Conservation (phyloP, 2,329 filamentous ascomycete species). For the Alternaria hordeiaustralica region DNA sequence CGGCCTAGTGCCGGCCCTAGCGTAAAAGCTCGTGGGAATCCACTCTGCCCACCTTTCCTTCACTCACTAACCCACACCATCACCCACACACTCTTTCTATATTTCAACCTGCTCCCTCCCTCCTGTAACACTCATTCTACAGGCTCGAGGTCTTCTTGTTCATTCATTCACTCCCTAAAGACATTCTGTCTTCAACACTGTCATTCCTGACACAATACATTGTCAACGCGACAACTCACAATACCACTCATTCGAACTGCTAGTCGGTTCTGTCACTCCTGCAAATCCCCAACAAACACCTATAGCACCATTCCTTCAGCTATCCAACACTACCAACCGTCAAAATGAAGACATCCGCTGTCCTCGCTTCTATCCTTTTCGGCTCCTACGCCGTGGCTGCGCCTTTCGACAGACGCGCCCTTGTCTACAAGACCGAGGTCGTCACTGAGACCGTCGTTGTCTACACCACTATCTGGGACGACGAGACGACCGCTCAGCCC, state of each 20-base stretch:
- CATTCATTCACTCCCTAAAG: conserved; percentile 40
- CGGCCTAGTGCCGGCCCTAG: conserved; percentile 5
- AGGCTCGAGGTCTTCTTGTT: conserved; percentile 48
- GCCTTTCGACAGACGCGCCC: conserved; percentile 44
- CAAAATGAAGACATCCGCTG: conserved; percentile 46
- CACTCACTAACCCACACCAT: conserved; percentile 19
- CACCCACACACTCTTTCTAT: conserved; percentile 30
- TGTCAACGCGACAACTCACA: conserved; percentile 25
- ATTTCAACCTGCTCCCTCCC: conserved; percentile 26
- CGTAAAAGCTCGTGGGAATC: conserved; percentile 7
- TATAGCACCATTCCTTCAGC: conserved; percentile 23
- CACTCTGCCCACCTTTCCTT: conserved; percentile 11
- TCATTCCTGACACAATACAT: conserved; percentile 40
- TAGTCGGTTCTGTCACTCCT: conserved; percentile 43
- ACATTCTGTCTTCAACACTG: conserved; percentile 45
- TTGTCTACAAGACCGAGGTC: conserved; percentile 42
- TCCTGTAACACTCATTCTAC: conserved; percentile 33
- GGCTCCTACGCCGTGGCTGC: conserved; percentile 43
- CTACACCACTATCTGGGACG: conserved; percentile 47
- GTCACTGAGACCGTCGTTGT: conserved; percentile 43
- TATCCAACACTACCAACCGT: conserved; percentile 12
- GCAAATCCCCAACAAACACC: conserved; percentile 17
- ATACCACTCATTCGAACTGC: conserved; percentile 36
- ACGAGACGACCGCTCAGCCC: conserved; percentile 23
- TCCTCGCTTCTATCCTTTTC: conserved; percentile 45